Percentiles rank a stretch among this genome's conserved stretches.
These are phyloP conservation scores for Stentor roeselii DNA, from an alignment of 73 alveolate genomes.

Conservation along the genomic window DNA sequence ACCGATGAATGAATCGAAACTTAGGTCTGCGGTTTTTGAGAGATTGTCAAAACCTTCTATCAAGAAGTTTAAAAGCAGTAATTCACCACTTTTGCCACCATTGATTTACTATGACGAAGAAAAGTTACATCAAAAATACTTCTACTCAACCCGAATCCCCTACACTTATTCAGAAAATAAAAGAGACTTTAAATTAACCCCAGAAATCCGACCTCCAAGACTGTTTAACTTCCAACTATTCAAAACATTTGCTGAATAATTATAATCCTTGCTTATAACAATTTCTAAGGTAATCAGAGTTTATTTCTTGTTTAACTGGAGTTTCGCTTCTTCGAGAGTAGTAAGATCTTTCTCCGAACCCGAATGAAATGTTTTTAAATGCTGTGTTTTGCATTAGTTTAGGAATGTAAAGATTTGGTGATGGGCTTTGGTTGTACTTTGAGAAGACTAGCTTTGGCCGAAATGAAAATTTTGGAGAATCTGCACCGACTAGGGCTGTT, in stretches of 20 bases:
- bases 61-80: neutral
- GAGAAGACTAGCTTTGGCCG: neutral
- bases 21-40: neutral
- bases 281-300: too few relatives aligned
- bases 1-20: neutral
- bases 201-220: too few relatives aligned
- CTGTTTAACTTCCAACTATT: too few relatives aligned
- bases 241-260: too few relatives aligned
- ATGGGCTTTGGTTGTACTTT: neutral
- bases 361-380: neutral
- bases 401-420: neutral
- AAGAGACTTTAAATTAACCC: too few relatives aligned
- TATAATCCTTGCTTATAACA: too few relatives aligned
- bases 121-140: too few relatives aligned
- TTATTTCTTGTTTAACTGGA: too few relatives aligned
- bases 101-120: neutral
- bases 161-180: too few relatives aligned
- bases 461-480: constrained; percentile 14
- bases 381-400: neutral
- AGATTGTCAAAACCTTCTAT: neutral
- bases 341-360: constrained; percentile 26
- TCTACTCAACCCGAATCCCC: too few relatives aligned
- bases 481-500: neutral
- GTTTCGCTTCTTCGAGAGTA: too few relatives aligned
- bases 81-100: neutral